Conservation (phyloP, 495 filamentous ascomycete genomes). For the Aspergillus coremiiformis region DNA sequence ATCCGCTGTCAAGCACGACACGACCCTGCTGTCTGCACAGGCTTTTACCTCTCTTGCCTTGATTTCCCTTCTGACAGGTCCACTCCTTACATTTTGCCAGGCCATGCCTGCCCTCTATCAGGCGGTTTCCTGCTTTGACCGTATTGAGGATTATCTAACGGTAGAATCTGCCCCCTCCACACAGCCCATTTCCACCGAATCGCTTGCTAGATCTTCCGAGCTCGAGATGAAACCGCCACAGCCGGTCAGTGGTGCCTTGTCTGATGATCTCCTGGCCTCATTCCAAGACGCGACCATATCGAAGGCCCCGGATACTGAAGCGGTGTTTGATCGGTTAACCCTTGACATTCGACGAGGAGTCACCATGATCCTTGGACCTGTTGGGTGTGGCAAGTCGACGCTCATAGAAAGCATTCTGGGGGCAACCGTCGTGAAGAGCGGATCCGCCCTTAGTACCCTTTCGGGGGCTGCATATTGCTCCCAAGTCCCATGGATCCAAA, state of each 20-base stretch:
- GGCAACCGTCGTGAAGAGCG: conserved; percentile 8
- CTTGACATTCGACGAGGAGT: background rate
- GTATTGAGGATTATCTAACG: conserved; percentile 21
- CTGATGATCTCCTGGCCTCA: background rate
- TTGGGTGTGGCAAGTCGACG: conserved; percentile 26
- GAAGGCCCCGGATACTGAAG: background rate
- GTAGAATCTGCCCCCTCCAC: background rate
- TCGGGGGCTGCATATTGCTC: conserved; percentile 26
- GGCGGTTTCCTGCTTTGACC: conserved; percentile 17
- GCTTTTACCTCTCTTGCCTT: conserved; percentile 30
- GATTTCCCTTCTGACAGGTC: conserved; percentile 19
- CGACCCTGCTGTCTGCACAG: conserved; percentile 25
- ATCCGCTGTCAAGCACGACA: conserved; percentile 28
- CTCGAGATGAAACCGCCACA: background rate
- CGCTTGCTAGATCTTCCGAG: background rate
- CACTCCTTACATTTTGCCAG: conserved; percentile 11
- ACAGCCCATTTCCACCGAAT: background rate
- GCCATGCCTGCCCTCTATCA: conserved; percentile 14
- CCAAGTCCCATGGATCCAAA: conserved; percentile 32
- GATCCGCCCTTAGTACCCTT: background rate
- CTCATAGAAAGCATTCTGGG: conserved; percentile 21
- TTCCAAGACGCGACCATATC: background rate
- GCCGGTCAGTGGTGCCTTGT: background rate
- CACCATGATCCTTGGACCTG: conserved; percentile 17
- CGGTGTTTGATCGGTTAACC: background rate